A percentile compares a stretch with the other conserved stretches of the same genome.
phyloP scores from a whole-genome alignment of 306 rosid species.

The Prunus mume region DNA sequence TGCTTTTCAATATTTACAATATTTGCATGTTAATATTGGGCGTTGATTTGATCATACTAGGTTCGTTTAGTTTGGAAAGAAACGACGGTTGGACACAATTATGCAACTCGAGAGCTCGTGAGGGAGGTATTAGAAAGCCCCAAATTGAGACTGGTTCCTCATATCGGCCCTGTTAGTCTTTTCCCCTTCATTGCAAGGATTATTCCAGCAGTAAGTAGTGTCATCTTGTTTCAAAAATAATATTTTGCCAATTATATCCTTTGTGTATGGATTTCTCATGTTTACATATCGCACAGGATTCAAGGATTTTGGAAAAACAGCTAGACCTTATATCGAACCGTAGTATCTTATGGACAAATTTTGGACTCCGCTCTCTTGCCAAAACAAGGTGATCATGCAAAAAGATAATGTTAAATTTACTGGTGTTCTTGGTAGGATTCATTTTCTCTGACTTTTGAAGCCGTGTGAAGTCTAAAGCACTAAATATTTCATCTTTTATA shows the following conservation, averaged over 20 bases:
- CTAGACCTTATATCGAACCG: conserved; percentile 76
- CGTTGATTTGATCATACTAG: conserved; percentile 33
- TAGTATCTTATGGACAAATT: conserved; percentile 77
- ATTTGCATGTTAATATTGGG: conserved; percentile 13
- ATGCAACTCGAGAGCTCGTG: conserved; percentile 58
- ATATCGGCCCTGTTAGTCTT: conserved; percentile 74
- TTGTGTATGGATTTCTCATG: neutral
- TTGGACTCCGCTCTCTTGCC: conserved; percentile 94
- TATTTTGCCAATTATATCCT: neutral
- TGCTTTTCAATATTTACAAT: neutral
- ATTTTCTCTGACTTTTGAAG: conserved; percentile 17
- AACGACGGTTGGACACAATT: conserved; percentile 32
- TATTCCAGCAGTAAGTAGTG: conserved; percentile 79
- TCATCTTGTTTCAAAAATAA: conserved; percentile 9
- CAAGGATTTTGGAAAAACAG: conserved; percentile 88
- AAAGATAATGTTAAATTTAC: neutral
- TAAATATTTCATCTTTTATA: neutral
- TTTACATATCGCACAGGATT: conserved; percentile 46
- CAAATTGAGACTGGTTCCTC: conserved; percentile 76
- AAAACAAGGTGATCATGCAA: conserved; percentile 60
- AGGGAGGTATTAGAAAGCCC: conserved; percentile 70
- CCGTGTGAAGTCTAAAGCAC: conserved; percentile 18
- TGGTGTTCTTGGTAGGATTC: neutral
- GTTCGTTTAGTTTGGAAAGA: conserved; percentile 84
- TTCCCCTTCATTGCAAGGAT: conserved; percentile 76